Evolutionary conservation across 495 filamentous ascomycete genomes (phyloP), one percentile per base, ranked within the genome.

Genomic region (Saxispiralis lemnorum): DNA sequence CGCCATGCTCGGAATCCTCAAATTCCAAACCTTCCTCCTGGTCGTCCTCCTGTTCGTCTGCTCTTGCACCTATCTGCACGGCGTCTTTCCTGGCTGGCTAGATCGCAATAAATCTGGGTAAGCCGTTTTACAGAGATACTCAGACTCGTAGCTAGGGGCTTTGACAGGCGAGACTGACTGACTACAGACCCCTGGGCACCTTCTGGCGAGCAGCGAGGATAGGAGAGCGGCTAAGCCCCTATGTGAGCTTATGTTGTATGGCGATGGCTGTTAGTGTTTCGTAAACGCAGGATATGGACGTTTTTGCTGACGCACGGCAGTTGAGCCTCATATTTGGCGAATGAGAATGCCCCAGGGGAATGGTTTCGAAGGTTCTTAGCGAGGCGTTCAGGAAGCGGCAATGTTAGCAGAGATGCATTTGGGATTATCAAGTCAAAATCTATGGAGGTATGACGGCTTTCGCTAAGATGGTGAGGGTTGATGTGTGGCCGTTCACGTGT

Each of bases 171-270:
- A 9, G 24, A 28, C 24, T 28, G 24, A 28, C 24, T 9, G 24
- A 28, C 24, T 9, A 28, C 56, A 89, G 84, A 17, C 61, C 92
- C 12, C 75, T 82, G 51, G 87, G 87, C 34, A 76, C 89, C 38
- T 94, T 97, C 63, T 97, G 89, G 89, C 96, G 96, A 61, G 89
- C 78, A 47, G 89, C 89, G 24, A 70, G 89, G 48, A 75, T 97
- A 56, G 89, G 89, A 20, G 89, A 97, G 68, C 67, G 89, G 44
- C 62, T 97, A 43, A 94, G 86, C 55, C 92, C 89, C 35, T 96
- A 97, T 59, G 83, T 97, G 45, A 93, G 87, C 64, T 63, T 95
- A 54, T 94, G 85, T 60, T 96, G 92, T 59, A 66, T 94, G 9
- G 55, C 83, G 51, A 96, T 96, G 86, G 92, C 92, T 47, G 89